These are phyloP conservation scores for Candida sanyaensis DNA, from an alignment of 1,139 yeast species.

Conservation along the genomic window DNA sequence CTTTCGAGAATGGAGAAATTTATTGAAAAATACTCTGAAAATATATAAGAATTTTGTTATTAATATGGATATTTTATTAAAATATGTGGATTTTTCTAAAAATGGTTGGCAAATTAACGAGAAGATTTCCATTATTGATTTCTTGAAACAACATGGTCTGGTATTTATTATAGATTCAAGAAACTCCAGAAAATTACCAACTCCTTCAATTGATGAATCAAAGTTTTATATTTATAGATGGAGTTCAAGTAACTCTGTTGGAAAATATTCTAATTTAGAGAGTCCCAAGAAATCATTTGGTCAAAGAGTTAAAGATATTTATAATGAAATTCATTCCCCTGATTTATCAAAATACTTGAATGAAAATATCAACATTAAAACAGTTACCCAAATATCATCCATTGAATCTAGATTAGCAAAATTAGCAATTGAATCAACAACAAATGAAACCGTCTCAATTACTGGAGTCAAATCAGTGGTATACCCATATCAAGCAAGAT, in stretches of 20 bases:
- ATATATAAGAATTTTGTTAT: slow-evolving; percentile 28
- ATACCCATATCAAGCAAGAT: slow-evolving; percentile 59
- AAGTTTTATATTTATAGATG: slow-evolving; percentile 23
- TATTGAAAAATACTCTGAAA: slow-evolving; percentile 16
- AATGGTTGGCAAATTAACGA: slow-evolving; percentile 39
- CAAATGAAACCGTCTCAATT: slow-evolving; percentile 24
- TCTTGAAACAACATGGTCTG: not conserved
- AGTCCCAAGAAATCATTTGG: slow-evolving; percentile 15
- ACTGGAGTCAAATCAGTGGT: slow-evolving; percentile 52
- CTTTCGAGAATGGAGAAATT: slow-evolving; percentile 32
- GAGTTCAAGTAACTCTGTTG: slow-evolving; percentile 15
- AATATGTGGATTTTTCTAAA: slow-evolving; percentile 11
- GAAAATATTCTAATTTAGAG: not conserved
- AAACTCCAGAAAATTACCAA: not conserved
- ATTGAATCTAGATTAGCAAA: slow-evolving; percentile 20
- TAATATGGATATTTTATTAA: slow-evolving; percentile 30
- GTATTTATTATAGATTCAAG: not conserved
- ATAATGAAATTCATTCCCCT: slow-evolving; percentile 44
- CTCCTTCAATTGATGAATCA: slow-evolving; percentile 3
- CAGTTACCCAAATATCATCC: slow-evolving; percentile 15
- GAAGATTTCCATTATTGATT: not conserved
- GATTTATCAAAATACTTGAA: slow-evolving; percentile 19
- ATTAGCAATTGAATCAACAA: slow-evolving; percentile 17
- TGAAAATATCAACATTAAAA: slow-evolving; percentile 10
- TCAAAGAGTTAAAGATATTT: slow-evolving; percentile 31